These are phyloP conservation scores for Nemania bipapillata DNA, from an alignment of 2,329 filamentous ascomycete species.

Conservation along the genomic window DNA sequence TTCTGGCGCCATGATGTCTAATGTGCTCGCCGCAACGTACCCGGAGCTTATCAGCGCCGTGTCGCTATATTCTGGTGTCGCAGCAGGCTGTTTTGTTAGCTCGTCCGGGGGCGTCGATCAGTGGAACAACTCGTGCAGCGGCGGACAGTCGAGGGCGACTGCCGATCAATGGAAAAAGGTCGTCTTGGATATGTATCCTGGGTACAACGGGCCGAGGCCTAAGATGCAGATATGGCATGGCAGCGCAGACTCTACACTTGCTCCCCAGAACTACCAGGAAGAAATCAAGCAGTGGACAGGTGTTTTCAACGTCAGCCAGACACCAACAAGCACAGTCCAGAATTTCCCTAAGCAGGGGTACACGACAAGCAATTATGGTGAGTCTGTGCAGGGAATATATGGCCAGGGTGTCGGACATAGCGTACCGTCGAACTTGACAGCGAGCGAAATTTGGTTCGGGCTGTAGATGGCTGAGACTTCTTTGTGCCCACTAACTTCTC, in stretches of 20 bases:
- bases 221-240: conserved; percentile 70
- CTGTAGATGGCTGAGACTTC: conserved; percentile 28
- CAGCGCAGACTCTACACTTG: conserved; percentile 61
- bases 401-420: conserved; percentile 51
- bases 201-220: conserved; percentile 62
- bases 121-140: conserved; percentile 65
- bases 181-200: conserved; percentile 60
- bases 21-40: conserved; percentile 58
- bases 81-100: conserved; percentile 57
- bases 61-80: conserved; percentile 55
- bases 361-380: conserved; percentile 55
- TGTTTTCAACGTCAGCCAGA: conserved; percentile 57
- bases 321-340: conserved; percentile 46
- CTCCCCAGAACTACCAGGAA: conserved; percentile 66
- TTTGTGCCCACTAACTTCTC: background rate
- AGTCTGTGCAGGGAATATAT: conserved; percentile 53
- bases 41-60: conserved; percentile 56
- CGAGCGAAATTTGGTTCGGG: conserved; percentile 52
- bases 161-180: conserved; percentile 61
- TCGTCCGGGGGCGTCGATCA: conserved; percentile 55
- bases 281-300: conserved; percentile 67
- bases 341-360: conserved; percentile 55
- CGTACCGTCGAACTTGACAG: conserved; percentile 50
- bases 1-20: conserved; percentile 55
- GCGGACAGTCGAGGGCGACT: conserved; percentile 57